phyloP scores from a whole-genome alignment of 306 rosid genomes.

The Rosa multiflora region DNA sequence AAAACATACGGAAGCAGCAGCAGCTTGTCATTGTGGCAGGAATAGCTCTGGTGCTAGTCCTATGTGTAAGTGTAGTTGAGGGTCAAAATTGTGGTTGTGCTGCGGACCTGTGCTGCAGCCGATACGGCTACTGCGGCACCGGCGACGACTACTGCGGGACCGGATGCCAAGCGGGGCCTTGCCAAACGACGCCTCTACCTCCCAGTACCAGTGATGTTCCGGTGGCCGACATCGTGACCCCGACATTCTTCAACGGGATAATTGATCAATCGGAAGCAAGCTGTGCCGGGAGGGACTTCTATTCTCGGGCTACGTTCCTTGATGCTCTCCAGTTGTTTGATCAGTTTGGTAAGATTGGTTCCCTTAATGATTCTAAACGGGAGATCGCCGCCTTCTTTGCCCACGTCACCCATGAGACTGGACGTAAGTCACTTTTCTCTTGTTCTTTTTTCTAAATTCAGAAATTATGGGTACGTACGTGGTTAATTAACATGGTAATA shows the following conservation, averaged over 20 bases:
- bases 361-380: conserved; percentile 58
- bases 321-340: conserved; percentile 47
- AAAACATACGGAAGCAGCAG: not conserved
- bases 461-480: too few relatives aligned
- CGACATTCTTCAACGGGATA: conserved; percentile 49
- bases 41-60: conserved; percentile 1
- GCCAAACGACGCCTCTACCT: conserved; percentile 25
- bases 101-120: conserved; percentile 58
- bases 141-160: conserved; percentile 48
- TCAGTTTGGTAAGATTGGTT: conserved; percentile 42
- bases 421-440: conserved; percentile 42
- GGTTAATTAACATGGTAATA: not conserved
- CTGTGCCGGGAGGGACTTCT: conserved; percentile 67
- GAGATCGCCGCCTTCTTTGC: conserved; percentile 85
- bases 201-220: conserved; percentile 29
- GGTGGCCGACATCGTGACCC: conserved; percentile 58
- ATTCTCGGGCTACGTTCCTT: conserved; percentile 49
- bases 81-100: conserved; percentile 66
- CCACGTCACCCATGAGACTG: conserved; percentile 82
- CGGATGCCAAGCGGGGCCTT: conserved; percentile 66
- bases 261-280: conserved; percentile 37
- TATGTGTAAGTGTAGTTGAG: not conserved
- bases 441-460: not conserved
- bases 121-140: conserved; percentile 59
- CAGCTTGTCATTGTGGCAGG: conserved; percentile 10